Evolutionary conservation across 2,329 filamentous ascomycete genomes (phyloP), one percentile per base, ranked within the genome.

Genomic region (Neonectria sp.): DNA sequence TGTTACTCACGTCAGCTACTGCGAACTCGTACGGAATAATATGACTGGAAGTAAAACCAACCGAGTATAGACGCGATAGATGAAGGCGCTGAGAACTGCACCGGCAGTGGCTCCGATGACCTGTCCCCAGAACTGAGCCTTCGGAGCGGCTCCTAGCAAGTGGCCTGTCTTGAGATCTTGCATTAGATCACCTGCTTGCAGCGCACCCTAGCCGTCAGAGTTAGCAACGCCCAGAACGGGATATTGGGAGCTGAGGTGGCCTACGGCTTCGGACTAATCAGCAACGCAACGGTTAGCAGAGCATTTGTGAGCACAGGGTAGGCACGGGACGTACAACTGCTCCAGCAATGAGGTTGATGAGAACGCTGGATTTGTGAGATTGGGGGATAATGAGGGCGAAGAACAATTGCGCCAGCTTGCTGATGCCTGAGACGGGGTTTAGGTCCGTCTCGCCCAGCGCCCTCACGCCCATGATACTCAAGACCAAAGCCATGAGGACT

Each of bases 141-240:
- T 96, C 0, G 96, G 96, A 4, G 94, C 93, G 1, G 96, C 96
- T 12, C 95, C 95, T 1, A 99, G 88, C 0, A 99, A 84, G 80
- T 99, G 95, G 0, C 96, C 96, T 0, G 96, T 98, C 80, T 99
- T 99, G 33, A 99, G 88, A 78, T 99, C 96, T 79, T 99, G 96
- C 88, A 99, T 93, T 62, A 99, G 89, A 80, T 99, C 96, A 9
- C 96, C 96, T 3, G 96, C 95, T 83, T 99, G 96, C 5, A 98
- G 85, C 4, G 96, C 96, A 6, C 96, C 86, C 81, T 85, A 45
- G 25, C 43, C 52, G 6, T 15, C 13, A 53, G 45, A 35, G 70
- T 72, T 29, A 63, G 37, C 40, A 52, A 65, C 13, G 4, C 21
- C n/a, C n/a, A n/a, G 8, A 15, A 35, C 24, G 7, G 11, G 24